Percentiles rank a stretch among this genome's conserved stretches.
Conservation (phyloP, 768 basidiomycete genomes). For the Pulveroboletus sp. region DNA sequence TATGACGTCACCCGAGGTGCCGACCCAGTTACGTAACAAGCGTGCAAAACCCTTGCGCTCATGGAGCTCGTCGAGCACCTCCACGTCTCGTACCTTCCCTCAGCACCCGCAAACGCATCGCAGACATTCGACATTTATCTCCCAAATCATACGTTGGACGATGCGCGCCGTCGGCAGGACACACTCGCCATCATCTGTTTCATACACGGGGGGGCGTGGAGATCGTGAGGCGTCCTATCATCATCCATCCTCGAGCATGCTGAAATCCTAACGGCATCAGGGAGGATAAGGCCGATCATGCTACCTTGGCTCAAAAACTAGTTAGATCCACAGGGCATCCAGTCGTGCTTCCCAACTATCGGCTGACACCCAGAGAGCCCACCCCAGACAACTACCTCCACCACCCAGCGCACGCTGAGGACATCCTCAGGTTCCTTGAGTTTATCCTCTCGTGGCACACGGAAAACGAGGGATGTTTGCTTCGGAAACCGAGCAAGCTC, state of each 20-base stretch:
- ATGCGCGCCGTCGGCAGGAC: too few relatives aligned
- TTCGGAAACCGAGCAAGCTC: slow-evolving; percentile 40
- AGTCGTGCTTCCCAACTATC: slow-evolving; percentile 75
- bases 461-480: slow-evolving; percentile 12
- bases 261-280: slow-evolving; percentile 34
- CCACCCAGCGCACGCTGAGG: slow-evolving; percentile 70
- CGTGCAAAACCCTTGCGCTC: too few relatives aligned
- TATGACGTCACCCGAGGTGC: slow-evolving; percentile 21
- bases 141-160: slow-evolving; percentile 17
- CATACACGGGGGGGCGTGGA: slow-evolving; percentile 84
- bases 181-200: slow-evolving; percentile 57
- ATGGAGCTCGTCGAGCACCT: slow-evolving; percentile 14
- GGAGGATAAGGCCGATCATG: slow-evolving; percentile 67
- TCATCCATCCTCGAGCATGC: neutral
- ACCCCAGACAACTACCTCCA: slow-evolving; percentile 36
- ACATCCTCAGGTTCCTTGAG: slow-evolving; percentile 56
- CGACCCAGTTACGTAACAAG: too few relatives aligned
- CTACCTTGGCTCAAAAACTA: slow-evolving; percentile 48
- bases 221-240: slow-evolving; percentile 45
- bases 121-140: slow-evolving; percentile 56
- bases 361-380: slow-evolving; percentile 50
- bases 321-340: slow-evolving; percentile 45
- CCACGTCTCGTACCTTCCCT: slow-evolving; percentile 35
- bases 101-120: slow-evolving; percentile 23
- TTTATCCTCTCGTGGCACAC: slow-evolving; percentile 47